phyloP scores from a whole-genome alignment of 352 stramenopile genomes.

The Phytophthora kernoviae region DNA sequence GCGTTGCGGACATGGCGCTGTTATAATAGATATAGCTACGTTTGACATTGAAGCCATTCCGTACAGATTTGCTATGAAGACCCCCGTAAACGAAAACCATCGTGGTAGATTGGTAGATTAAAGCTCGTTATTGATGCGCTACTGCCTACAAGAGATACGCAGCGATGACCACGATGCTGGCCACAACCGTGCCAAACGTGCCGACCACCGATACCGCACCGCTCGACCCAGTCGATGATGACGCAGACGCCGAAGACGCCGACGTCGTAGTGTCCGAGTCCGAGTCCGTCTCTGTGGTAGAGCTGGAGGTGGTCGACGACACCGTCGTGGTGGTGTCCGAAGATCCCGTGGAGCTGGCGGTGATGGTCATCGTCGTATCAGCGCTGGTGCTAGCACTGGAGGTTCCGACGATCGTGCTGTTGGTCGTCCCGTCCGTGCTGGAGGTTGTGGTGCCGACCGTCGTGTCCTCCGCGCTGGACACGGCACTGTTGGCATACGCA shows the following conservation, averaged over 20 bases:
- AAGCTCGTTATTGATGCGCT: not conserved
- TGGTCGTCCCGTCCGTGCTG: slow-evolving; percentile 19
- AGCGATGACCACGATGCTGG: slow-evolving; percentile 9
- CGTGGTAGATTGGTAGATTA: not conserved
- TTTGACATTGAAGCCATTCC: no score
- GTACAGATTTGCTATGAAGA: no score
- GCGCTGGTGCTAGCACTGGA: slow-evolving; percentile 16
- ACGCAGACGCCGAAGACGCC: slow-evolving; percentile 13
- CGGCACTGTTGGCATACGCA: slow-evolving; percentile 9
- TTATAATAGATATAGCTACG: no score
- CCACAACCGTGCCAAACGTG: slow-evolving; percentile 3
- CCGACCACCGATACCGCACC: slow-evolving; percentile 18
- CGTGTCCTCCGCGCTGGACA: slow-evolving; percentile 12
- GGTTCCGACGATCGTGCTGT: slow-evolving; percentile 15
- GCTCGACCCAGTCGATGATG: slow-evolving; percentile 23
- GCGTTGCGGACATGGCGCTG: no score
- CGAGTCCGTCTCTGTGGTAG: slow-evolving; percentile 10
- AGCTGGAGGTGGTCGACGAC: slow-evolving; percentile 15
- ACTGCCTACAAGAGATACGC: slow-evolving; percentile 23
- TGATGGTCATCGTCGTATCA: slow-evolving; percentile 26
- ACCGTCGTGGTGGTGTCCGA: slow-evolving; percentile 12
- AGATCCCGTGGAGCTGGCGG: slow-evolving; percentile 19
- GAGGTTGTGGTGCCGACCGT: slow-evolving; percentile 46
- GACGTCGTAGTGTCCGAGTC: slow-evolving; percentile 10
- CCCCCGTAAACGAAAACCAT: no score